These are phyloP conservation scores for Russula sp. DNA, from an alignment of 768 basidiomycete genomes.

Conservation along the genomic window DNA sequence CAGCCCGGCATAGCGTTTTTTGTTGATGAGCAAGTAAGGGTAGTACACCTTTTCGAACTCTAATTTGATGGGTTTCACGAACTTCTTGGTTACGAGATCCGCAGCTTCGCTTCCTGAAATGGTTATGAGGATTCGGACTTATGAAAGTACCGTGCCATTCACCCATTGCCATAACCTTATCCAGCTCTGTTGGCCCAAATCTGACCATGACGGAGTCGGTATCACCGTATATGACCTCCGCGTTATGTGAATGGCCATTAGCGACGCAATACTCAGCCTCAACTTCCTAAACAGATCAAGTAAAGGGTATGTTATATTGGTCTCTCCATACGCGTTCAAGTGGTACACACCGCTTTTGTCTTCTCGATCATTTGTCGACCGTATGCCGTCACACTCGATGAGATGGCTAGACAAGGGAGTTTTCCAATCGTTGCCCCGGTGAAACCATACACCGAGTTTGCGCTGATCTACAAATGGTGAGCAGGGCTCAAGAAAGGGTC, in stretches of 20 bases:
- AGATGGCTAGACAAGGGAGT: slow-evolving; percentile 92
- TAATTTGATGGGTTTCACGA: slow-evolving; percentile 94
- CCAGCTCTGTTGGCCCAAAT: slow-evolving; percentile 87
- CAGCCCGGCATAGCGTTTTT: slow-evolving; percentile 96
- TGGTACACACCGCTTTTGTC: slow-evolving; percentile 70
- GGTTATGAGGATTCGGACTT: slow-evolving; percentile 15
- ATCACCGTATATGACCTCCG: slow-evolving; percentile 96
- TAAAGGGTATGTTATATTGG: slow-evolving; percentile 1
- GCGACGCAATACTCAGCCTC: slow-evolving; percentile 81
- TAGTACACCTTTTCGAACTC: slow-evolving; percentile 99
- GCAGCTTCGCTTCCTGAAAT: slow-evolving; percentile 84
- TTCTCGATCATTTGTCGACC: slow-evolving; percentile 99
- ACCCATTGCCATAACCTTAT: slow-evolving; percentile 89
- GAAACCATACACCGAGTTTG: slow-evolving; percentile 99
- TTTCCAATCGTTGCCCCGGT: slow-evolving; percentile 98
- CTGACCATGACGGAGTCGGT: slow-evolving; percentile 99
- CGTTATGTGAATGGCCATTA: slow-evolving; percentile 83
- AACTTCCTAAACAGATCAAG: slow-evolving; percentile 57
- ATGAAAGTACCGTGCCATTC: slow-evolving; percentile 31
- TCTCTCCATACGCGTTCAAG: not conserved
- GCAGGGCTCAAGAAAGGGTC: not conserved
- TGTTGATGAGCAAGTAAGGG: slow-evolving; percentile 96
- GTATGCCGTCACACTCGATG: slow-evolving; percentile 92
- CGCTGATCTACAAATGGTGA: slow-evolving; percentile 69
- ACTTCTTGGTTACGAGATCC: slow-evolving; percentile 83